Conservation (phyloP, 257 asterid species). For the Euphrasia confusa region DNA sequence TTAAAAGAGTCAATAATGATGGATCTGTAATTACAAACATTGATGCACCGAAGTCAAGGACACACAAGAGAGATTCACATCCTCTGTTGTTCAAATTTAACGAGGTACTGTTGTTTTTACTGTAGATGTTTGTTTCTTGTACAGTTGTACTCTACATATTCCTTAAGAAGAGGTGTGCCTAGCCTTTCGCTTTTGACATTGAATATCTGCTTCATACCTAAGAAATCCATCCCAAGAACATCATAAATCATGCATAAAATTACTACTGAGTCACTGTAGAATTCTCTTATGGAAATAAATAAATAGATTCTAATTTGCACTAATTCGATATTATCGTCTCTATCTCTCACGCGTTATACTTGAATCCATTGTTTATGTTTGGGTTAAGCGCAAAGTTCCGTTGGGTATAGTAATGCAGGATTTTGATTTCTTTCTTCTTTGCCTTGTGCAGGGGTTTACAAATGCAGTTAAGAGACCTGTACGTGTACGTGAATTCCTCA, state of each 20-base stretch:
- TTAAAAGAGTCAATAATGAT: constrained; percentile 44
- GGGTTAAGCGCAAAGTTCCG: background rate
- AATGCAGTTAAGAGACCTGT: constrained; percentile 96
- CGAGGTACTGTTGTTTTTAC: constrained; percentile 47
- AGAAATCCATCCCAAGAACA: no score
- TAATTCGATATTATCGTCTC: background rate
- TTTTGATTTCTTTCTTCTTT: background rate
- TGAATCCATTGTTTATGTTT: background rate
- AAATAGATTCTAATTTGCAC: background rate
- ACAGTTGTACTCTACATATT: background rate
- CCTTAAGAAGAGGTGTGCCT: background rate
- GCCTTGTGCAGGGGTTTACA: constrained; percentile 74
- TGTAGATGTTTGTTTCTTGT: background rate
- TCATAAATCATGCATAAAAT: no score
- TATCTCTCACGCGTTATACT: background rate
- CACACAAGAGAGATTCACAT: constrained; percentile 59
- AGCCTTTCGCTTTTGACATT: background rate
- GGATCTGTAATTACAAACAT: constrained; percentile 34
- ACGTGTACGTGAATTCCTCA: constrained; percentile 66
- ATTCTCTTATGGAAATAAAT: background rate
- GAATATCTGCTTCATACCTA: no score
- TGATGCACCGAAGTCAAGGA: constrained; percentile 33
- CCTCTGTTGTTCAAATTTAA: constrained; percentile 76
- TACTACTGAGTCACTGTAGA: no score
- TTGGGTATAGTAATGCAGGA: background rate